Conservation (phyloP, 805 yeast species). For the Ogataea populi-albae region DNA sequence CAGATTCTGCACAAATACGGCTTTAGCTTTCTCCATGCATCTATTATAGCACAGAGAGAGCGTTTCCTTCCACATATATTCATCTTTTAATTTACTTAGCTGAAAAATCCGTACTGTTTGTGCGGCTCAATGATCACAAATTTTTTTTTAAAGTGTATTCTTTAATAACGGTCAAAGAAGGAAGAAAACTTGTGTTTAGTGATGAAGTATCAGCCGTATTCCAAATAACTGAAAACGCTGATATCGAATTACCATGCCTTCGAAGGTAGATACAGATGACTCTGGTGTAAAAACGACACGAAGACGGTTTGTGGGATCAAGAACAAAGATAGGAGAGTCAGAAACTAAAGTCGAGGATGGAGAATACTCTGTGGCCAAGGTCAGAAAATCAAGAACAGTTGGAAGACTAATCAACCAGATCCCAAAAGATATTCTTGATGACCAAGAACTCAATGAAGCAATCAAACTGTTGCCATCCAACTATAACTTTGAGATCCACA, state of each 20-base stretch:
- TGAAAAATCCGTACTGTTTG: no score
- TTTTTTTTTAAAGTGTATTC: no score
- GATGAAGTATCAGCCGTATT: no score
- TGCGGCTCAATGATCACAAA: no score
- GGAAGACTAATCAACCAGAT: conserved; percentile 78
- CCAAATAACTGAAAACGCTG: no score
- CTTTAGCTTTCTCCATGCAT: no score
- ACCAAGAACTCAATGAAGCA: conserved; percentile 80
- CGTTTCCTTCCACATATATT: no score
- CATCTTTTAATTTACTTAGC: no score
- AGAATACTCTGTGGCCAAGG: conserved; percentile 16
- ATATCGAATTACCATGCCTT: conserved; percentile 9
- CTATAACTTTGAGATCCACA: conserved; percentile 93
- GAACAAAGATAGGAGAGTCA: conserved; percentile 5
- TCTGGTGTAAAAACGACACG: conserved; percentile 12
- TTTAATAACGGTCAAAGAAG: no score
- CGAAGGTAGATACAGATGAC: conserved; percentile 6
- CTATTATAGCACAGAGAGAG: no score
- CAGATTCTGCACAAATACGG: no score
- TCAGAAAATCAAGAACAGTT: conserved; percentile 35
- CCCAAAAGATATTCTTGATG: conserved; percentile 79
- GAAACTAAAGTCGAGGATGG: conserved; percentile 2
- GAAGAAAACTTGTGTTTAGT: no score
- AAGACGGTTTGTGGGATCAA: conserved; percentile 31
- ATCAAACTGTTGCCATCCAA: conserved; percentile 79